phyloP scores from a whole-genome alignment of 1,139 yeast genomes.

The Zygoascus hellenicus region DNA sequence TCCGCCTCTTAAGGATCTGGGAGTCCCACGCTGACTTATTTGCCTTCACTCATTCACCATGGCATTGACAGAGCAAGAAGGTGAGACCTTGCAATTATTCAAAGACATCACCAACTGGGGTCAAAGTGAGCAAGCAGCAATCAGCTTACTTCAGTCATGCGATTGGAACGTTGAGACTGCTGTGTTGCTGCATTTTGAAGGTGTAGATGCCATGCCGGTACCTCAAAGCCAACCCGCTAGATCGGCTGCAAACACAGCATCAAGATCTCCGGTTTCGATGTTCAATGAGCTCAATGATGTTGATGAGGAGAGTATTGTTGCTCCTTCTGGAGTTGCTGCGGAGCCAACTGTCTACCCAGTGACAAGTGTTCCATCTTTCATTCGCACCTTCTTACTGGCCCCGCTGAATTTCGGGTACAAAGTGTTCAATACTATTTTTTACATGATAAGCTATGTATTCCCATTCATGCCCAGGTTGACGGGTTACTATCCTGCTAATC shows the following conservation, averaged over 20 bases:
- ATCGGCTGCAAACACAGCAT: constrained; percentile 11
- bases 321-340: constrained; percentile 18
- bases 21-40: neutral
- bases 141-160: constrained; percentile 23
- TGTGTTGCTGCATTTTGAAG: constrained; percentile 29
- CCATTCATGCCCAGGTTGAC: constrained; percentile 35
- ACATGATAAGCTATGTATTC: constrained; percentile 30
- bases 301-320: constrained; percentile 5
- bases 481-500: constrained; percentile 35
- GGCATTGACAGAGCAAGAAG: constrained; percentile 18
- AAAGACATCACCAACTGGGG: constrained; percentile 30
- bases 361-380: constrained; percentile 22
- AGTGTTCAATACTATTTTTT: constrained; percentile 29
- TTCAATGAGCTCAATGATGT: constrained; percentile 29
- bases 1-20: neutral
- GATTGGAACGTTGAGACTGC: constrained; percentile 32
- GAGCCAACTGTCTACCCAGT: constrained; percentile 21
- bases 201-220: constrained; percentile 16
- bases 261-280: constrained; percentile 23
- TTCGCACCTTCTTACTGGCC: constrained; percentile 28
- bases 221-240: constrained; percentile 11
- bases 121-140: constrained; percentile 24
- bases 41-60: constrained; percentile 14
- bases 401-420: constrained; percentile 33
- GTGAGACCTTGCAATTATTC: constrained; percentile 20